Evolutionary conservation across 108 stramenopile genomes (phyloP).

Genomic region (Nannochloropsis oceanica): DNA sequence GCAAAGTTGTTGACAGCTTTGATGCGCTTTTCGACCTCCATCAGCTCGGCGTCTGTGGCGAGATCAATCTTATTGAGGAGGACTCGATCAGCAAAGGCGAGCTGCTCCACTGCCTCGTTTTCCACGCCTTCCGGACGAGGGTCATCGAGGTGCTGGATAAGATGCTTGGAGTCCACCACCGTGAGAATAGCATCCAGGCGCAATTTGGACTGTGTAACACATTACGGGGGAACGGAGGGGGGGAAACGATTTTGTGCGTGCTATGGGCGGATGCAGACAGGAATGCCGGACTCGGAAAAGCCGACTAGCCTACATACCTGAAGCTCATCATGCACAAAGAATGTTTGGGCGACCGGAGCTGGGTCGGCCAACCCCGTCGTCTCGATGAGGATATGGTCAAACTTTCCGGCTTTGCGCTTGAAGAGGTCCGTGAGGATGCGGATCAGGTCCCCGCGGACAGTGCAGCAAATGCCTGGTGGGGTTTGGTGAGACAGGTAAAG

Average conservation of each 20-base stretch:
- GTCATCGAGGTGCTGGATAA: constrained; percentile 48
- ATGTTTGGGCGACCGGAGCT: constrained; percentile 79
- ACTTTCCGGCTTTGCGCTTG: constrained; percentile 29
- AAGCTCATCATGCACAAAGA: constrained; percentile 37
- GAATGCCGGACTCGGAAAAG: too few species aligned
- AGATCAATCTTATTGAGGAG: constrained; percentile 46
- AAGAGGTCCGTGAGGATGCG: constrained; percentile 45
- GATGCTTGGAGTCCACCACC: constrained; percentile 80
- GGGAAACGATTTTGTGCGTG: too few species aligned
- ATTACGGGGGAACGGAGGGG: too few species aligned
- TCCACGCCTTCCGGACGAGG: constrained; percentile 38
- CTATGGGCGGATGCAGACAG: too few species aligned
- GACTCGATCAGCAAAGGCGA: constrained; percentile 53
- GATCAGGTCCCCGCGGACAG: constrained; percentile 42
- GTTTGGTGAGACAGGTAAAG: too few species aligned
- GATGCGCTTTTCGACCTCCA: constrained; percentile 35
- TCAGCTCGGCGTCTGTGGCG: constrained; percentile 10
- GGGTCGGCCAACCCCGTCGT: constrained; percentile 94
- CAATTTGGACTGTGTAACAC: too few species aligned
- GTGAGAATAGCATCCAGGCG: constrained; percentile 77
- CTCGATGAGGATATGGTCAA: constrained; percentile 87
- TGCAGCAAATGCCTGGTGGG: constrained; percentile 28
- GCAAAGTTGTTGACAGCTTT: constrained; percentile 68
- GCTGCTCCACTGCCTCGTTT: constrained; percentile 88
- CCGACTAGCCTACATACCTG: too few species aligned